Base-by-base conservation (phyloP, 352 stramenopile species). In the Globisporangium spiculum region DNA sequence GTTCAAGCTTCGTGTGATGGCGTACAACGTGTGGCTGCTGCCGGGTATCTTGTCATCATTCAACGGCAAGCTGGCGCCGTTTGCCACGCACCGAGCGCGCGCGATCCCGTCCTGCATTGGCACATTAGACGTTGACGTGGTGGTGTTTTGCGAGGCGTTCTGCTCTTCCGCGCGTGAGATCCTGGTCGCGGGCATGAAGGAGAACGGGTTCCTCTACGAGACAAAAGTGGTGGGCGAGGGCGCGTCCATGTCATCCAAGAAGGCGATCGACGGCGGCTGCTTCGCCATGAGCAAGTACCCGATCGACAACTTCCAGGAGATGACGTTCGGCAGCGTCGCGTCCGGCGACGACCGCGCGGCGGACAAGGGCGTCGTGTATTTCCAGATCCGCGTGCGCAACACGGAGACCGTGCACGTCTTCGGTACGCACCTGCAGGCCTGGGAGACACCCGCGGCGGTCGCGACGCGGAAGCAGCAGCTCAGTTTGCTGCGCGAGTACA, bases 121-220 rank as follows among this genome's bases (percentile, higher is more conserved):
- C 16, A 38, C 69, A 3, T 55, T 86, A 1, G 60, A 84, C 52
- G 65, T 83, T 0, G 84, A 92, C 60, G 75, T 90, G 1, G 78
- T 92, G 20, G 69, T 92, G n/a, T 92, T 92, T 30, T 91, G 82
- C 54, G 84, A 92, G 55, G 81, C 82, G 8, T 92, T 92, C 64
- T 86, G 81, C 62, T 69, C 67, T 8, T 74, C 66, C 20, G 65
- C 79, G 5, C 78, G 80, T 0, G 77, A 82, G 32, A 67, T 82
- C 5, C 69, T 92, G n/a, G 68, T 86, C 10, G 71, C 75, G 7
- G 81, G 81, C 9, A 90, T 92, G 84, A 90, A 91, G 58, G 74
- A 74, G 14, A 74, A 86, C 10, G 84, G 84, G 0, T 90, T 86
- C 46, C 66, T 91, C 10, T 92, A 81, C 67, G 82, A 90, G 70